phyloP scores from a whole-genome alignment of 441 rosid species.

The Syzygium malaccense region DNA sequence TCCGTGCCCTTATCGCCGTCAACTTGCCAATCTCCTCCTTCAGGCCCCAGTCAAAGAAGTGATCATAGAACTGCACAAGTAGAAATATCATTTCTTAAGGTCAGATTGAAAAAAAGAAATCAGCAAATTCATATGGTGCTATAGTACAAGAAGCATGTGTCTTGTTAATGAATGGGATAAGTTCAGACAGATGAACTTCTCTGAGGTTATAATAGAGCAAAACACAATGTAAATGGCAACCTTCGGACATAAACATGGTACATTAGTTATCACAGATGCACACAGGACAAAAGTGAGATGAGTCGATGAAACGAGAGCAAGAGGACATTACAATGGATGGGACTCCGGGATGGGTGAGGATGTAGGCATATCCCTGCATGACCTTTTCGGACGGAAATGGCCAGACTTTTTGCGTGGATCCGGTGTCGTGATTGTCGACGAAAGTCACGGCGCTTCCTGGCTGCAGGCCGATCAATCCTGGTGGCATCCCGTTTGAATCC shows the following conservation, averaged over 20 bases:
- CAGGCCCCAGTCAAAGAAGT: conserved; percentile 59
- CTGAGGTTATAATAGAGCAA: background rate
- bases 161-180: background rate
- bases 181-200: background rate
- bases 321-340: conserved; percentile 51
- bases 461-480: conserved; percentile 65
- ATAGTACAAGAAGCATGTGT: background rate
- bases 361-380: conserved; percentile 84
- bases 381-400: conserved; percentile 81
- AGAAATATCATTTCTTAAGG: background rate
- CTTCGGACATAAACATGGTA: background rate
- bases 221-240: background rate
- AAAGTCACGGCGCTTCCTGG: conserved; percentile 77
- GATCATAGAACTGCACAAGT: conserved; percentile 51
- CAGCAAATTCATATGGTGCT: background rate
- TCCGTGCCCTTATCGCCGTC: conserved; percentile 31
- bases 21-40: conserved; percentile 39
- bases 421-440: conserved; percentile 81
- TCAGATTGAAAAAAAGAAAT: background rate
- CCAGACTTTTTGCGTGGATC: conserved; percentile 54
- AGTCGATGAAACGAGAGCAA: background rate
- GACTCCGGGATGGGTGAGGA: conserved; percentile 80
- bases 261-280: background rate
- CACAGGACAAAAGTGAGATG: background rate
- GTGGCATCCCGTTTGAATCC: conserved; percentile 64